phyloP scores from a whole-genome alignment of 2,329 filamentous ascomycete species.

The Scorias spongiosa region DNA sequence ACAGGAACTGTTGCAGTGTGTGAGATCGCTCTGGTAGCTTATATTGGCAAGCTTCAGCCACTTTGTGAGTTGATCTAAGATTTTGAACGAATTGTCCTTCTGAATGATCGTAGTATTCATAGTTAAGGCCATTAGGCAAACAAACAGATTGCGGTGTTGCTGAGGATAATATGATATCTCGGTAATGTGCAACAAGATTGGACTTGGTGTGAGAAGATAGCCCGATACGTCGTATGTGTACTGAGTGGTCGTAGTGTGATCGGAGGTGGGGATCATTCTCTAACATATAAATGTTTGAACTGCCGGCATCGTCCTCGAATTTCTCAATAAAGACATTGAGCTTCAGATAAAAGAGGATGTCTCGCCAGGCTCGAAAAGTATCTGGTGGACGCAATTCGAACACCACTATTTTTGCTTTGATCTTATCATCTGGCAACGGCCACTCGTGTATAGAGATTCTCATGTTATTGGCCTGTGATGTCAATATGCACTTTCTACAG shows the following conservation, averaged over 20 bases:
- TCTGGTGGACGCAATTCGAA: constrained; percentile 38
- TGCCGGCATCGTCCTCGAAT: no score
- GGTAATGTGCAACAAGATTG: constrained; percentile 34
- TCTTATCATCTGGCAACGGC: constrained; percentile 27
- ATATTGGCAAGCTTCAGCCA: constrained; percentile 18
- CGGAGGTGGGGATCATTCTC: constrained; percentile 6
- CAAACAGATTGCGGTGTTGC: constrained; percentile 28
- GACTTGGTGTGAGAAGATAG: constrained; percentile 35
- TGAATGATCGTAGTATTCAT: constrained; percentile 22
- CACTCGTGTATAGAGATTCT: constrained; percentile 35
- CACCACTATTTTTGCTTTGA: constrained; percentile 28
- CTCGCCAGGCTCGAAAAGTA: constrained; percentile 34
- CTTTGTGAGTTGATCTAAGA: constrained; percentile 1
- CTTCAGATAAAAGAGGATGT: constrained; percentile 16
- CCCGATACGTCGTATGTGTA: constrained; percentile 13
- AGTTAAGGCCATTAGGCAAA: constrained; percentile 31
- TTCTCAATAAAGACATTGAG: constrained; percentile 8
- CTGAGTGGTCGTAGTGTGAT: not conserved
- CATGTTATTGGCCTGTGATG: constrained; percentile 23
- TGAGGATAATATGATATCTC: constrained; percentile 23
- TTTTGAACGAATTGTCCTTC: not conserved
- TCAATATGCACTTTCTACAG: constrained; percentile 32
- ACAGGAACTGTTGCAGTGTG: constrained; percentile 18
- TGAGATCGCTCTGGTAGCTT: constrained; percentile 22
- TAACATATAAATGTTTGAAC: constrained; percentile 3